Evolutionary conservation across 1,284 basidiomycete genomes (phyloP).

Genomic region (Pseudozyma tsukubaensis): DNA sequence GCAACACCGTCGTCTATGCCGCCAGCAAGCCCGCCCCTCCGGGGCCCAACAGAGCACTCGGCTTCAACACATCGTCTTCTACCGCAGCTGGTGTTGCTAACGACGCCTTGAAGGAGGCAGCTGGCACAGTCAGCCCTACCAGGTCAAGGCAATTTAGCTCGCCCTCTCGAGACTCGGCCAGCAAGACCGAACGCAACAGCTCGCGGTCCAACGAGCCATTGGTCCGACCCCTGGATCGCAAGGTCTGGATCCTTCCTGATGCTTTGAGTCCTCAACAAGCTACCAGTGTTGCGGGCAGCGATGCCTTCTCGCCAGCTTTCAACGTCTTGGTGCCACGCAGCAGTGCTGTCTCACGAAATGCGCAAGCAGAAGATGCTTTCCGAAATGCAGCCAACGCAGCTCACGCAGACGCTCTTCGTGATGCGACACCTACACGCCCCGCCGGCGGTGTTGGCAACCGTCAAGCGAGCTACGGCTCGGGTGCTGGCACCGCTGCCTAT

Average conservation of each 20-base stretch:
- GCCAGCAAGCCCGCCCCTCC: slow-evolving; percentile 45
- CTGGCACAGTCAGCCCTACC: slow-evolving; percentile 20
- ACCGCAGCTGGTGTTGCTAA: slow-evolving; percentile 7
- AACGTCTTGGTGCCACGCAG: slow-evolving; percentile 29
- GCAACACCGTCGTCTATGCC: slow-evolving; percentile 47
- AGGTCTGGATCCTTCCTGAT: slow-evolving; percentile 48
- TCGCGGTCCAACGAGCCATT: slow-evolving; percentile 30
- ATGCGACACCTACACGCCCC: slow-evolving; percentile 37
- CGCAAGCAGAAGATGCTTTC: not conserved
- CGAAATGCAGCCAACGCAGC: not conserved
- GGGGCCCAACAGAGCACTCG: slow-evolving; percentile 34
- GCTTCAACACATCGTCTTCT: slow-evolving; percentile 41
- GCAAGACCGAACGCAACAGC: slow-evolving; percentile 6
- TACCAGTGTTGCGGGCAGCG: slow-evolving; percentile 18
- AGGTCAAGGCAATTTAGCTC: slow-evolving; percentile 22
- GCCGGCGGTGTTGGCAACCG: slow-evolving; percentile 12
- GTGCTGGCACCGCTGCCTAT: slow-evolving; percentile 19
- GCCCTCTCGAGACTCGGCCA: slow-evolving; percentile 26
- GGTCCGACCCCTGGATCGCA: slow-evolving; percentile 46
- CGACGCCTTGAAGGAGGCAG: slow-evolving; percentile 15
- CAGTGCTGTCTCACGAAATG: not conserved
- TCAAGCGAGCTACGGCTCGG: slow-evolving; percentile 27
- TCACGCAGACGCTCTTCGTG: slow-evolving; percentile 10
- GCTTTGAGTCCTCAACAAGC: slow-evolving; percentile 41
- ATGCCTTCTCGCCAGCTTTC: slow-evolving; percentile 48